Base-by-base conservation (phyloP, 2,329 filamentous ascomycete species). In the Colletotrichum caudatum region DNA sequence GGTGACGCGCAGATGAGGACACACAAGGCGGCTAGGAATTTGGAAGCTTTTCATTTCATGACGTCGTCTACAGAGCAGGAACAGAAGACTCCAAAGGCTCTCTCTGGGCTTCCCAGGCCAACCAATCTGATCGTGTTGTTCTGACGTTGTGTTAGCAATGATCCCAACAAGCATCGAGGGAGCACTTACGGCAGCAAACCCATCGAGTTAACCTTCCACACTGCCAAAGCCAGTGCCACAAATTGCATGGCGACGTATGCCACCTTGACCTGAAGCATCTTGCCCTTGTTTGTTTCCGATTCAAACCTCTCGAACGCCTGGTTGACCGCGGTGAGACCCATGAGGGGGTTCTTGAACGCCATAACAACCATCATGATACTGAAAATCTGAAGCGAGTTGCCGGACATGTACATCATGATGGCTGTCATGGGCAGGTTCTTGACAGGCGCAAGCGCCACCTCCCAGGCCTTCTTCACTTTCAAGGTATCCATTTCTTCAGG, bases 341-440 rank as follows among this genome's bases (percentile, higher is more conserved):
- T 90, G 72, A 99, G 88, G 12, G 96, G 96, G 76, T 93, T 97
- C 87, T 98, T 98, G 88, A 99, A 99, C 57, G 97, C 91, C 93
- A 98, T 98, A 78, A 95, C 95, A 23, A 98, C 95, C 95, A 98
- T 99, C 94, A 98, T 98, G 83, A 99, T 98, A 83, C 93, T 97
- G 86, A 99, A 99, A 76, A 99, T 98, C 81, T 99, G 96, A 58
- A 99, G 89, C 73, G 94, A 94, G 84, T 98, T 99, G 78, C 96
- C 96, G 41, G 95, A 97, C 96, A 99, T 99, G 88, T 99, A 99
- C 94, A 98, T 98, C 91, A 98, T 98, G 81, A 99, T 95, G 74
- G 92, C 95, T 69, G 97, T 98, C 96, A 99, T 99, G 70, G 96
- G 96, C 58, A 99, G 87, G 80, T 92, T 91, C 85, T 99, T 99